Percentiles rank a stretch among this genome's conserved stretches.
phyloP scores from a whole-genome alignment of 805 yeast genomes.

The Spathaspora sp. region DNA sequence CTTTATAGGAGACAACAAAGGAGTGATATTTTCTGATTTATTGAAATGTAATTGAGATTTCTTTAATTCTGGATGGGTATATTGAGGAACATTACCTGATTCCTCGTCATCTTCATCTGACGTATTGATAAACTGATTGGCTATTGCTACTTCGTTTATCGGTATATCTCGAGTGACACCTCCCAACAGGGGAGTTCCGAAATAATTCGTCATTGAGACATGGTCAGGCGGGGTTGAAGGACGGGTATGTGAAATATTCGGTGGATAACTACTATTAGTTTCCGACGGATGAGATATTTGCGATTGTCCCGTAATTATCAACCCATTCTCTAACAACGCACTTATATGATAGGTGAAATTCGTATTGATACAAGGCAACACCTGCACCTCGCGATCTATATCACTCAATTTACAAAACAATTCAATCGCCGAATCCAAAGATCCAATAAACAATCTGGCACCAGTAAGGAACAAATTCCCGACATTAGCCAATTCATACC shows the following conservation, averaged over 20 bases:
- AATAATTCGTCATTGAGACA: constrained; percentile 2
- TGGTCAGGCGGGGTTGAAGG: constrained; percentile 19
- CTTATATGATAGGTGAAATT: constrained; percentile 84
- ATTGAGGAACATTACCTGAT: constrained; percentile 64
- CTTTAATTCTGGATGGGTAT: constrained; percentile 74
- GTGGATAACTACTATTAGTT: constrained; percentile 16
- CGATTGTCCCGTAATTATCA: constrained; percentile 81
- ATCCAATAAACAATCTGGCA: constrained; percentile 75
- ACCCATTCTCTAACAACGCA: constrained; percentile 67
- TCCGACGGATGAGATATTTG: constrained; percentile 85
- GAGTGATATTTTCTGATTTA: constrained; percentile 50
- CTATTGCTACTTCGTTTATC: constrained; percentile 8
- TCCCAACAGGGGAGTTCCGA: constrained; percentile 2
- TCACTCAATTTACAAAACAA: constrained; percentile 62
- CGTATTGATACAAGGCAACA: constrained; percentile 80
- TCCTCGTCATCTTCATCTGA: constrained; percentile 23
- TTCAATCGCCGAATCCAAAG: constrained; percentile 81
- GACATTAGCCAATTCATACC: constrained; percentile 73
- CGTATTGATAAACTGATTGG: neutral
- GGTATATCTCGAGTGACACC: constrained; percentile 1
- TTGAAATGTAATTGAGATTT: constrained; percentile 72
- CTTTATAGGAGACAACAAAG: constrained; percentile 70
- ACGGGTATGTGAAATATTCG: constrained; percentile 20
- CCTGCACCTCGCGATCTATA: constrained; percentile 49
- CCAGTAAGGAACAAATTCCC: constrained; percentile 87